Percentiles rank a stretch among this genome's conserved stretches.
Conservation (phyloP, 176 grass and related monocot genomes). For the Pontederia paniculata region DNA sequence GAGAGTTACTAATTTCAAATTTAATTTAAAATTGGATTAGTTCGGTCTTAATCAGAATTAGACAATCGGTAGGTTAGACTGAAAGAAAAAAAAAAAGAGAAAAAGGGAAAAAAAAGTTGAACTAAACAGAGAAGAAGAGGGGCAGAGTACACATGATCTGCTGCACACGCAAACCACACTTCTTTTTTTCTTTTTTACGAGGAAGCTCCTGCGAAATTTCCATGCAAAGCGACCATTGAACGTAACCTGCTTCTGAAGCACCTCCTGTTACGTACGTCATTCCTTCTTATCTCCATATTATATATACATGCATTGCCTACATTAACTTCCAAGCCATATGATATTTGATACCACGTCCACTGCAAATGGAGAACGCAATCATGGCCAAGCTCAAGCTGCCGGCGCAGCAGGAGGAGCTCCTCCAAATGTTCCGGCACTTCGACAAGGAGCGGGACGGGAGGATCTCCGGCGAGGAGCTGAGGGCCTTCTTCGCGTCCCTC, state of each 20-base stretch:
- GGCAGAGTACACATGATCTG: too few relatives aligned
- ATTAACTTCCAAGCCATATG: not conserved
- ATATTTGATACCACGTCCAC: too few relatives aligned
- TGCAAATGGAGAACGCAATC: constrained; percentile 11
- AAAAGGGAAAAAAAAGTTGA: too few relatives aligned
- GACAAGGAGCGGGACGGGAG: constrained; percentile 70
- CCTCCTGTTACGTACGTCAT: constrained; percentile 1
- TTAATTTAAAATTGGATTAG: too few relatives aligned
- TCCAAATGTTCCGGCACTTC: constrained; percentile 71
- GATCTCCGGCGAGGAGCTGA: constrained; percentile 62
- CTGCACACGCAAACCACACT: not conserved
- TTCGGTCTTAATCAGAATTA: too few relatives aligned
- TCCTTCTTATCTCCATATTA: too few relatives aligned
- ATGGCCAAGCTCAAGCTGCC: not conserved
- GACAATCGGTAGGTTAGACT: too few relatives aligned
- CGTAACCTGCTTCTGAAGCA: not conserved
- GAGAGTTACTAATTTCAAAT: too few relatives aligned
- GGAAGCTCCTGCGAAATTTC: constrained; percentile 8
- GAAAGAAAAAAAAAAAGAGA: too few relatives aligned
- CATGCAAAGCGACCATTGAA: not conserved
- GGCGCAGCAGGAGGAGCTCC: constrained; percentile 44
- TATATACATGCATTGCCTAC: too few relatives aligned
- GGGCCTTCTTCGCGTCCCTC: constrained; percentile 57
- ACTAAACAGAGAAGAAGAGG: too few relatives aligned
- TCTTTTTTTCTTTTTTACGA: not conserved